A percentile compares a stretch with the other conserved stretches of the same genome.
These are phyloP conservation scores for Gloeophyllum trabeum DNA, from an alignment of 768 basidiomycete species.

Conservation along the genomic window DNA sequence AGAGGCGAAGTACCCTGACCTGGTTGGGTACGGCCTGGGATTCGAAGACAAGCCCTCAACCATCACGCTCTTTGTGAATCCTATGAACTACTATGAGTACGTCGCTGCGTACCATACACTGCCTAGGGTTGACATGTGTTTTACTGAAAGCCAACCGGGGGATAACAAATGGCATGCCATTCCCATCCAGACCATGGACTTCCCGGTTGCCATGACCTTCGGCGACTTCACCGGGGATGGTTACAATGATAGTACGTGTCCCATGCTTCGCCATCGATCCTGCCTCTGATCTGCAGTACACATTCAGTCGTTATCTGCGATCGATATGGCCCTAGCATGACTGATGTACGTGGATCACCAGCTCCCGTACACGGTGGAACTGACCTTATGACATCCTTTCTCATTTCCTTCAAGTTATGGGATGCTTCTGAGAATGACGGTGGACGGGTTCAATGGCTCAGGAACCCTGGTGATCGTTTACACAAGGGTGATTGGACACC, in stretches of 20 bases:
- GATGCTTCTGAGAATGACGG: conserved; percentile 3
- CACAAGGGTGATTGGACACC: conserved; percentile 2
- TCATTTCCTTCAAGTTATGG: not conserved
- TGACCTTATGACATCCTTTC: no score
- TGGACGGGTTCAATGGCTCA: conserved; percentile 9
- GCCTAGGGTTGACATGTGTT: no score
- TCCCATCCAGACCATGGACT: conserved; percentile 7
- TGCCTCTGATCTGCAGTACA: not conserved
- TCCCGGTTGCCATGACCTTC: conserved; percentile 9
- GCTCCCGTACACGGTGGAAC: no score
- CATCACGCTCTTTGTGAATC: conserved; percentile 7
- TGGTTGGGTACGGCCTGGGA: conserved; percentile 13
- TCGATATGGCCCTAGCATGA: conserved; percentile 9
- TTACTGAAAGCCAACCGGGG: not conserved
- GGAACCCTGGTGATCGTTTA: conserved; percentile 5
- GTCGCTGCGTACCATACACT: no score
- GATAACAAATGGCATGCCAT: conserved; percentile 2
- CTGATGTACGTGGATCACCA: conserved; percentile 10
- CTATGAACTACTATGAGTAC: not conserved
- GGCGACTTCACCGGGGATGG: conserved; percentile 11
- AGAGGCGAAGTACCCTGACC: conserved; percentile 5
- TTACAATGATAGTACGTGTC: conserved; percentile 9
- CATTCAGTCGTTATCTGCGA: conserved; percentile 10
- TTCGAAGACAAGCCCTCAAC: not conserved
- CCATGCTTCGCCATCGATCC: not conserved